These are phyloP conservation scores for Begonia peltatifolia DNA, from an alignment of 306 rosid genomes.

Conservation along the genomic window DNA sequence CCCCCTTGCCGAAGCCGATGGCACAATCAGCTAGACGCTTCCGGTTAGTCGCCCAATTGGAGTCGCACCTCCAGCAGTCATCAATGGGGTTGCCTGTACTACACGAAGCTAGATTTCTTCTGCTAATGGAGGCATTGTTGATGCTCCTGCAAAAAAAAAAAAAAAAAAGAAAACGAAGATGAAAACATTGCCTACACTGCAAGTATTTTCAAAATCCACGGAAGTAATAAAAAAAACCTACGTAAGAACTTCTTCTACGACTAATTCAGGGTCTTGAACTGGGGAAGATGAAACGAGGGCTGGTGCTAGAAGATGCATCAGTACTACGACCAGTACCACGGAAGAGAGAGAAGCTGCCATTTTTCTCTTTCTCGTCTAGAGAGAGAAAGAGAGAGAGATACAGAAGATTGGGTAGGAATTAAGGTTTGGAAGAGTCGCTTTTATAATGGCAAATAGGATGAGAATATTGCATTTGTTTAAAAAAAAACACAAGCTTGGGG, in stretches of 20 bases:
- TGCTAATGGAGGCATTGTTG: conserved; percentile 21
- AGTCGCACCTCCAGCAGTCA: conserved; percentile 91
- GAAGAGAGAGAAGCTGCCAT: too few species aligned
- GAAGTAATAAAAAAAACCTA: conserved; percentile 6
- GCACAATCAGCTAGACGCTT: conserved; percentile 61
- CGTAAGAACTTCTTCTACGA: conserved; percentile 56
- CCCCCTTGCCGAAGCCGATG: conserved; percentile 71
- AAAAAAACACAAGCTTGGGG: too few species aligned
- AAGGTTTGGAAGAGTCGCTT: too few species aligned
- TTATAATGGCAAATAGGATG: too few species aligned
- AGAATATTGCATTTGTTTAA: too few species aligned
- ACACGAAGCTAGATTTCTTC: conserved; percentile 70
- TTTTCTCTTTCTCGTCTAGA: too few species aligned
- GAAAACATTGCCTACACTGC: too few species aligned
- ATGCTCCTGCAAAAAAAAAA: conserved; percentile 41
- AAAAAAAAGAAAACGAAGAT: background rate
- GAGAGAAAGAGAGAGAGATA: too few species aligned
- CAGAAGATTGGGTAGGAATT: too few species aligned
- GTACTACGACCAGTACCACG: conserved; percentile 8
- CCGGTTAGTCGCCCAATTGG: conserved; percentile 59
- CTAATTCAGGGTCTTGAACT: conserved; percentile 41
- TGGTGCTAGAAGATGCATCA: conserved; percentile 21
- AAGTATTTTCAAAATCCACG: too few species aligned
- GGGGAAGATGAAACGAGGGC: conserved; percentile 39
- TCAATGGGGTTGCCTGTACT: conserved; percentile 75